phyloP scores from a whole-genome alignment of 2,329 filamentous ascomycete species.

The Stagonosporopsis vannaccii region DNA sequence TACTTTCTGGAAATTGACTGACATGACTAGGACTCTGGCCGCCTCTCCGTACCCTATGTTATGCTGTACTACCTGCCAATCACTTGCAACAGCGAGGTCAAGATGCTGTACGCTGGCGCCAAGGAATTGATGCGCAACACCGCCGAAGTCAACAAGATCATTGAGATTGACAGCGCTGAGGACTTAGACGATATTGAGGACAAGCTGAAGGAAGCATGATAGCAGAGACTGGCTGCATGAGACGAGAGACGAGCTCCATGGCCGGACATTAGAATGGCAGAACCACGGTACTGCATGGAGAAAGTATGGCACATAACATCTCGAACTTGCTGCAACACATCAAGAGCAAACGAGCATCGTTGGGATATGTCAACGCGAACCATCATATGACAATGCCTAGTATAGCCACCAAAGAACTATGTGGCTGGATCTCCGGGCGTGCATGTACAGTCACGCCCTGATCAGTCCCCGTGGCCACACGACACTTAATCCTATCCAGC shows the following conservation, averaged over 20 bases:
- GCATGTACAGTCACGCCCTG: neutral
- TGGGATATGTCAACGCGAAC: neutral
- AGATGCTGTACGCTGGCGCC: slow-evolving; percentile 94
- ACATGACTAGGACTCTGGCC: slow-evolving; percentile 72
- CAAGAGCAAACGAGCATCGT: neutral
- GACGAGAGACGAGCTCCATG: neutral
- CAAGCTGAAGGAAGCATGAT: slow-evolving; percentile 57
- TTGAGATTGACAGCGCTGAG: slow-evolving; percentile 82
- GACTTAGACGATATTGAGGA: slow-evolving; percentile 83
- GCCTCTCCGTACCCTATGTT: slow-evolving; percentile 89
- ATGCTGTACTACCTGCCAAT: slow-evolving; percentile 93
- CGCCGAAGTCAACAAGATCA: slow-evolving; percentile 84
- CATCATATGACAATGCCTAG: neutral
- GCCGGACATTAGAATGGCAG: neutral
- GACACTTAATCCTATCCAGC: neutral
- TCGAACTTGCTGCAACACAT: neutral
- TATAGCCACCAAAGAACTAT: neutral
- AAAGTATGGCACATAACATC: neutral
- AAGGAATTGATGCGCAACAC: slow-evolving; percentile 96
- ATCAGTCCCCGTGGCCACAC: neutral
- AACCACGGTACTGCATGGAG: neutral
- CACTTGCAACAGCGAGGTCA: slow-evolving; percentile 84
- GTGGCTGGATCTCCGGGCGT: neutral
- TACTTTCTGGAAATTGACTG: neutral
- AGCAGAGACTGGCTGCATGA: neutral